phyloP scores from a whole-genome alignment of 1,139 yeast species.

The Protomyces inundatus region DNA sequence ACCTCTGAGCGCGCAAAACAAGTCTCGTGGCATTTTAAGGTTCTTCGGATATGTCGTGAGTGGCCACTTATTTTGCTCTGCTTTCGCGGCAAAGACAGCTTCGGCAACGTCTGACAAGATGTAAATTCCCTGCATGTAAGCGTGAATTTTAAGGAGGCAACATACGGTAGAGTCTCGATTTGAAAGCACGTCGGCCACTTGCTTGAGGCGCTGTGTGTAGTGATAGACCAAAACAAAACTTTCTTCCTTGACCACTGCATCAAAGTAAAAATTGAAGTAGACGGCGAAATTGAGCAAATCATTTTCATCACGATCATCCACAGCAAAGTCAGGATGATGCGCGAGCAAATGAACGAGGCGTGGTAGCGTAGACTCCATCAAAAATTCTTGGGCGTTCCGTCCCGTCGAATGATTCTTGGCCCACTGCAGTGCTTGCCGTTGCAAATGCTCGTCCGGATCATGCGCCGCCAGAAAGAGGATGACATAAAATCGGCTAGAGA shows the following conservation, averaged over 20 bases:
- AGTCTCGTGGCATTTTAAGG: constrained; percentile 50
- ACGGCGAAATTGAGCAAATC: constrained; percentile 34
- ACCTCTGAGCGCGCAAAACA: constrained; percentile 28
- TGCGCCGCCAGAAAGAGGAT: constrained; percentile 68
- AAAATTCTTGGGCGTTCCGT: constrained; percentile 36
- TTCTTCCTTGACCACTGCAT: constrained; percentile 56
- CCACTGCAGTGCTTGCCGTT: background rate
- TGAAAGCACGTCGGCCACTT: constrained; percentile 57
- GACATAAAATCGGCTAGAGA: constrained; percentile 64
- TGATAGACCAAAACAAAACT: constrained; percentile 71
- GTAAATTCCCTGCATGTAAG: constrained; percentile 46
- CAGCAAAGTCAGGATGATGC: constrained; percentile 61
- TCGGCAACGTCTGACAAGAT: constrained; percentile 70
- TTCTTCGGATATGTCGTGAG: constrained; percentile 79
- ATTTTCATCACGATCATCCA: constrained; percentile 33
- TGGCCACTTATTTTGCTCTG: constrained; percentile 60
- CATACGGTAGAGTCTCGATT: constrained; percentile 31
- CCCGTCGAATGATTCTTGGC: background rate
- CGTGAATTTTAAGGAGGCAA: background rate
- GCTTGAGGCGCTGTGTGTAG: constrained; percentile 72
- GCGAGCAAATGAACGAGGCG: constrained; percentile 66
- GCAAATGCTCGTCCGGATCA: constrained; percentile 52
- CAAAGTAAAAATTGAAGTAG: constrained; percentile 55
- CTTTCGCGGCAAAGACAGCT: constrained; percentile 54
- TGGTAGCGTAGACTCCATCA: constrained; percentile 60